Conservation (phyloP, 2,329 filamentous ascomycete species). For the Cladophialophora immunda region DNA sequence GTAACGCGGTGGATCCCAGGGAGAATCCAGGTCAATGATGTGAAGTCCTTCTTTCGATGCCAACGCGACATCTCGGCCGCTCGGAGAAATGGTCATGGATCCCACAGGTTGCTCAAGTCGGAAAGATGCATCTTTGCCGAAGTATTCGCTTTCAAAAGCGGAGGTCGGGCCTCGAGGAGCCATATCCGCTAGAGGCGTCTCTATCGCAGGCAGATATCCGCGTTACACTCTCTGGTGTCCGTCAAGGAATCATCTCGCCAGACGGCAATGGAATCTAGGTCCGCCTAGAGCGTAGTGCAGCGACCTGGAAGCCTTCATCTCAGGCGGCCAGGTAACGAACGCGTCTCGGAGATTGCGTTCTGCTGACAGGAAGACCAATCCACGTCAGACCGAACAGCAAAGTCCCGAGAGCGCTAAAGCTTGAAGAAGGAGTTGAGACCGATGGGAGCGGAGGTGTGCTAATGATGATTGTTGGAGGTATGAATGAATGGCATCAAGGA, state of each 20-base stretch:
- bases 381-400: neutral
- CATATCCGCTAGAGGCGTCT: slow-evolving; percentile 33
- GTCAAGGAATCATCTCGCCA: neutral
- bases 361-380: neutral
- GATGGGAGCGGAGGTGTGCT: neutral
- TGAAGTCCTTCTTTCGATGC: slow-evolving; percentile 88
- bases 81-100: slow-evolving; percentile 91
- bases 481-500: neutral
- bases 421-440: neutral
- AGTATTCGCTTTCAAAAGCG: slow-evolving; percentile 85
- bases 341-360: neutral
- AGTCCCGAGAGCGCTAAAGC: neutral
- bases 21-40: slow-evolving; percentile 90
- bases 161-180: slow-evolving; percentile 54
- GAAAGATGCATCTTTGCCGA: slow-evolving; percentile 84
- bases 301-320: neutral
- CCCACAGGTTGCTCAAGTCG: slow-evolving; percentile 81
- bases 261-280: neutral
- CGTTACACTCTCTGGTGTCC: neutral
- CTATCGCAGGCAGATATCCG: neutral
- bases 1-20: slow-evolving; percentile 84
- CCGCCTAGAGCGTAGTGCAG: neutral
- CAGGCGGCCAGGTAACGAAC: neutral
- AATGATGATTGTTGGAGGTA: neutral
- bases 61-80: slow-evolving; percentile 86